These are phyloP conservation scores for Centella asiatica DNA, from an alignment of 129 eudicot species.

Conservation along the genomic window DNA sequence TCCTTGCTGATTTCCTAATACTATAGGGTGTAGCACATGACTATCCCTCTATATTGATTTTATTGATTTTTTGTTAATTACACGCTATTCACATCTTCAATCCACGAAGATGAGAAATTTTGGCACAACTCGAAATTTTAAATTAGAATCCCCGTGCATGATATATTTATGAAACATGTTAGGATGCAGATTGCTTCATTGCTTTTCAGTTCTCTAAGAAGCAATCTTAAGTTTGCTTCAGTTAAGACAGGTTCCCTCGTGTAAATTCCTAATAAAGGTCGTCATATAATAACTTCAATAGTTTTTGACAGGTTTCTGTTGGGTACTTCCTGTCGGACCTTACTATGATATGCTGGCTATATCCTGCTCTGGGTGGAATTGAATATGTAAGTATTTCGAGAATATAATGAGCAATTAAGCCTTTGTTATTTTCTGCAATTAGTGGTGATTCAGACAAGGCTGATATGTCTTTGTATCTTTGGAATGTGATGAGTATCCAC, in stretches of 20 bases:
- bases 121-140: too few relatives aligned
- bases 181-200: too few relatives aligned
- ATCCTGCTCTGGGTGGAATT: conserved; percentile 91
- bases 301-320: conserved; percentile 69
- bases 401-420: conserved; percentile 2
- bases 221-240: not conserved
- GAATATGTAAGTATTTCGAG: conserved; percentile 71
- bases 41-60: too few relatives aligned
- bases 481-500: not conserved
- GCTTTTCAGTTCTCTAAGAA: too few relatives aligned
- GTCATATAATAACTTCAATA: conserved; percentile 13
- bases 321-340: conserved; percentile 91
- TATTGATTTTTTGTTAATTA: too few relatives aligned
- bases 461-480: not conserved
- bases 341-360: conserved; percentile 81
- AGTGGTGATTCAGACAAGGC: not conserved
- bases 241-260: not conserved
- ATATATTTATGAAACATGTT: too few relatives aligned
- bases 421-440: not conserved
- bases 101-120: too few relatives aligned
- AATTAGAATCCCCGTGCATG: too few relatives aligned
- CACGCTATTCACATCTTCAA: too few relatives aligned
- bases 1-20: too few relatives aligned
- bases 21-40: too few relatives aligned
- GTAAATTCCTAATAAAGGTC: not conserved